Base-by-base conservation (phyloP, 768 basidiomycete species). In the Boletus sp. region DNA sequence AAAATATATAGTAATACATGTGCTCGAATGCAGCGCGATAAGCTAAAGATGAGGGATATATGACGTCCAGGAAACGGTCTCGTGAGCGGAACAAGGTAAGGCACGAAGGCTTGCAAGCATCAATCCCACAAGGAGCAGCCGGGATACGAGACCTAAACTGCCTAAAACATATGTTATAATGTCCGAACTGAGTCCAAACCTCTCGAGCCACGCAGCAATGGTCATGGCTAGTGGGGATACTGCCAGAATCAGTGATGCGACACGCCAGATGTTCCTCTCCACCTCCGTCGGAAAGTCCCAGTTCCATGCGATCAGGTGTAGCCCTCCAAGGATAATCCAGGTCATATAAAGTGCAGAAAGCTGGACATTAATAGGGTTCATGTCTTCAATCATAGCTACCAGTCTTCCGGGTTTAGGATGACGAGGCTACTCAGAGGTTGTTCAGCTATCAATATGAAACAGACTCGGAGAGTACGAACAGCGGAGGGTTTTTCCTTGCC, bases 11-110 rank as follows among this genome's bases (percentile, higher is more conserved):
- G 5, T 37, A 24, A 1, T 24, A 11, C 33, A 35, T 24, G 24
- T 24, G 24, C 24, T 24, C 24, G 24, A 24, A 24, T 24, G 24
- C 24, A 3, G 2, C 24, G 24, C 1, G 24, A 24, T 11, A 35
- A 35, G 33, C 53, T 54, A 47, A 10, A 47, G 18, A 33, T 54
- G 55, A 17, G 55, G 55, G 4, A 56, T 24, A 32, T 45, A 46
- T 10, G 10, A 1, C 1, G 18, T 32, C 55, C 55, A 56, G 15
- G 48, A 4, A 2, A 56, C 9, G 5, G 10, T 37, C 11, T 32
- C 20, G 29, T 45, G 39, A 15, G 49, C 42, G 1, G 41, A 11
- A 10, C 48, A 50, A 28, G 48, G 49, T 6, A 46, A 5, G 1
- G 28, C 3, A 20, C 48, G 35, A 39, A 56, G 42, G n/a, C 49